Percentiles rank a stretch among this genome's conserved stretches.
Evolutionary conservation across 1,284 basidiomycete genomes (phyloP).

Genomic region (Thelephora terrestris): DNA sequence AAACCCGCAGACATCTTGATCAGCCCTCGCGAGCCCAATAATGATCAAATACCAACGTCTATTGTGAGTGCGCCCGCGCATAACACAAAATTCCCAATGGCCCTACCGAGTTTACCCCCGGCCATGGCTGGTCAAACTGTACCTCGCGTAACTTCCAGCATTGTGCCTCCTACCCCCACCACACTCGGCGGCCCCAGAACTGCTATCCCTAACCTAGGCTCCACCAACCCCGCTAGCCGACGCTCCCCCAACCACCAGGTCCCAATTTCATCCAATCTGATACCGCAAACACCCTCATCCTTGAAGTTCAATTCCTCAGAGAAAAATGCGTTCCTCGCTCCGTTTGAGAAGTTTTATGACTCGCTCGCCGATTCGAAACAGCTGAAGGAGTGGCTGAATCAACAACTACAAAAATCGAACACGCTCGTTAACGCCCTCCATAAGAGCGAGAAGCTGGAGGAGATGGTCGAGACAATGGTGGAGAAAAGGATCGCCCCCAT

Average conservation of each 20-base stretch:
- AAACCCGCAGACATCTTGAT: conserved; percentile 73
- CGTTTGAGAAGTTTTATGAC: conserved; percentile 72
- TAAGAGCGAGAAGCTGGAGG: conserved; percentile 46
- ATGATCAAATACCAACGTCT: conserved; percentile 43
- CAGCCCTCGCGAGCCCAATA: conserved; percentile 50
- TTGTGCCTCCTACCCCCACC: conserved; percentile 67
- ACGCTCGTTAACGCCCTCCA: conserved; percentile 39
- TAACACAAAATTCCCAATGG: conserved; percentile 37
- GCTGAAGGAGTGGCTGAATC: conserved; percentile 60
- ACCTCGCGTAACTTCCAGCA: conserved; percentile 35
- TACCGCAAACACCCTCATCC: conserved; percentile 55
- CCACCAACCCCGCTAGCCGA: conserved; percentile 22
- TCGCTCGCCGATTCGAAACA: conserved; percentile 66
- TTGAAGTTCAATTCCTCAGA: conserved; percentile 53
- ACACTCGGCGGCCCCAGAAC: conserved; percentile 41
- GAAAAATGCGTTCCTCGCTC: conserved; percentile 62
- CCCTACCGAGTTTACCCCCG: conserved; percentile 54
- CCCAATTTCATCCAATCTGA: conserved; percentile 48
- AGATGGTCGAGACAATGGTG: conserved; percentile 44
- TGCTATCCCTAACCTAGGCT: conserved; percentile 13
- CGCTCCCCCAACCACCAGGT: conserved; percentile 47
- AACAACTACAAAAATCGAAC: conserved; percentile 56
- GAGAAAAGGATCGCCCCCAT: conserved; percentile 45
- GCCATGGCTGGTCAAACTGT: conserved; percentile 34
- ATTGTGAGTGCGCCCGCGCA: conserved; percentile 59